phyloP scores from a whole-genome alignment of 148 eudicot species.

The Camellia sinensis region DNA sequence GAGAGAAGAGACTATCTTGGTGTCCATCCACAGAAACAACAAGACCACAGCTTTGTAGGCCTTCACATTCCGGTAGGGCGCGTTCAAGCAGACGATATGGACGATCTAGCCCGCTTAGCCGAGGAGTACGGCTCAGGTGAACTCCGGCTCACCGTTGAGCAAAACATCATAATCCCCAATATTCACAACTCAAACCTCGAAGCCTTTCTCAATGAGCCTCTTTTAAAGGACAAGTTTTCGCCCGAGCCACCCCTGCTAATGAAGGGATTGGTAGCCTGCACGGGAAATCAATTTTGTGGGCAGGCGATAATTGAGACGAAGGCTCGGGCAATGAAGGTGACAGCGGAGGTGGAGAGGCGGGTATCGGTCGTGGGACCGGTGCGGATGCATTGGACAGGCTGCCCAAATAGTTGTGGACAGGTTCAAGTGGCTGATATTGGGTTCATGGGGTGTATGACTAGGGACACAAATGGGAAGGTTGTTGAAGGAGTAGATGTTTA shows the following conservation, averaged over 20 bases:
- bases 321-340: slow-evolving; percentile 71
- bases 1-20: slow-evolving; percentile 87
- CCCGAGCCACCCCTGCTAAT: slow-evolving; percentile 77
- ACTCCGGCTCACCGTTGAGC: slow-evolving; percentile 91
- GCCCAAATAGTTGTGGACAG: slow-evolving; percentile 86
- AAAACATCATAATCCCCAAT: slow-evolving; percentile 86
- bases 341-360: slow-evolving; percentile 66
- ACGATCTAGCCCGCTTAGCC: slow-evolving; percentile 84
- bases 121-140: slow-evolving; percentile 87
- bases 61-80: slow-evolving; percentile 93
- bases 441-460: slow-evolving; percentile 94
- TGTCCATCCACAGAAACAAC: slow-evolving; percentile 86
- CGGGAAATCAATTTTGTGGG: slow-evolving; percentile 95
- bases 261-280: slow-evolving; percentile 90
- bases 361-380: slow-evolving; percentile 66
- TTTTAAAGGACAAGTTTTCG: slow-evolving; percentile 51
- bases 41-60: slow-evolving; percentile 84
- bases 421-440: slow-evolving; percentile 99
- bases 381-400: slow-evolving; percentile 98
- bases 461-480: slow-evolving; percentile 68
- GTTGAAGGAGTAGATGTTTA: slow-evolving; percentile 84
- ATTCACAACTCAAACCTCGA: slow-evolving; percentile 67
- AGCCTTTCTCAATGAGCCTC: slow-evolving; percentile 69
- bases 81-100: slow-evolving; percentile 91
- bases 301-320: slow-evolving; percentile 96